phyloP scores from a whole-genome alignment of 2,329 filamentous ascomycete genomes.

The Furcasterigmium sp. region DNA sequence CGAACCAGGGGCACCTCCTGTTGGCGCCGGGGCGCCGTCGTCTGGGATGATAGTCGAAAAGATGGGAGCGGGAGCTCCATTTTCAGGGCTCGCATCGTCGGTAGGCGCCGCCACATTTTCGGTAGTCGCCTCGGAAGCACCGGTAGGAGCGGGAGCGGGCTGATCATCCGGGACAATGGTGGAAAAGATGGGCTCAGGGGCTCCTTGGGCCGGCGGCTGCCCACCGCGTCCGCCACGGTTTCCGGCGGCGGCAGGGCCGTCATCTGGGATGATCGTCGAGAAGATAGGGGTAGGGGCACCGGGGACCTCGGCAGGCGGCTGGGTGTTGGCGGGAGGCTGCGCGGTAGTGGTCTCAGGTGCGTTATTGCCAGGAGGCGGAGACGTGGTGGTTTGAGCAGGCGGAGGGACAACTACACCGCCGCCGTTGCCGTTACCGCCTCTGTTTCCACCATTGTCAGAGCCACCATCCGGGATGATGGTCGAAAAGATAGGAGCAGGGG shows the following conservation, averaged over 20 bases:
- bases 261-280: neutral
- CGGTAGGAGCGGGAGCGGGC: neutral
- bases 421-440: constrained; percentile 1
- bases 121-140: neutral
- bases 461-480: neutral
- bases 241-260: no score
- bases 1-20: no score
- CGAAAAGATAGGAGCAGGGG: neutral
- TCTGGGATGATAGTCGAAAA: neutral
- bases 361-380: neutral
- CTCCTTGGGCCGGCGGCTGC: neutral
- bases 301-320: no score
- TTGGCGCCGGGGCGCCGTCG: neutral
- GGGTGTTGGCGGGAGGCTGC: no score
- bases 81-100: neutral
- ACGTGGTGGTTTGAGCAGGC: constrained; percentile 6
- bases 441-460: neutral
- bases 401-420: constrained; percentile 12
- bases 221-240: no score
- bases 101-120: neutral
- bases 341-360: no score
- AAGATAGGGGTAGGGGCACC: neutral
- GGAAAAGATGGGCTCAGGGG: neutral
- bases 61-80: neutral
- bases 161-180: neutral